These are phyloP conservation scores for Fusarium sp. DNA, from an alignment of 2,329 filamentous ascomycete species.

Conservation along the genomic window DNA sequence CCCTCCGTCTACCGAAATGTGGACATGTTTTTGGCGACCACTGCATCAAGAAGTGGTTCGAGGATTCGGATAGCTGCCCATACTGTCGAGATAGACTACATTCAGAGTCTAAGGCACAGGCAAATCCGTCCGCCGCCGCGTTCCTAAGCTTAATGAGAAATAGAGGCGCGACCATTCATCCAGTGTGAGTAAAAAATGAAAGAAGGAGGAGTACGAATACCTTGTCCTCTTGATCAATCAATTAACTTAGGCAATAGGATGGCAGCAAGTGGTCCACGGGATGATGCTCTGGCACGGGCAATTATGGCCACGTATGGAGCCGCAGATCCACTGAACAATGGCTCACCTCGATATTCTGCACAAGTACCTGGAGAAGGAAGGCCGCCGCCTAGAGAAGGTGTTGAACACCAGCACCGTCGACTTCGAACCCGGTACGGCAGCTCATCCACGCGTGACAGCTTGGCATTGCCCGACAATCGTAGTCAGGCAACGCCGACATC, in stretches of 20 bases:
- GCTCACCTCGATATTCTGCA: slow-evolving; percentile 19
- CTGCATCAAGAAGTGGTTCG: slow-evolving; percentile 73
- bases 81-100: slow-evolving; percentile 71
- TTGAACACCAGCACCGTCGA: slow-evolving; percentile 44
- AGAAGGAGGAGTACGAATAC: neutral
- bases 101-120: slow-evolving; percentile 53
- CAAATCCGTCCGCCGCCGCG: slow-evolving; percentile 32
- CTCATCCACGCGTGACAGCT: slow-evolving; percentile 7
- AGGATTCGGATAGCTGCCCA: slow-evolving; percentile 69
- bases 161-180: slow-evolving; percentile 33
- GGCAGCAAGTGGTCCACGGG: slow-evolving; percentile 4
- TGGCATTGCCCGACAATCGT: neutral
- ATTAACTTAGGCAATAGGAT: slow-evolving; percentile 26
- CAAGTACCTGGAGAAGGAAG: slow-evolving; percentile 35
- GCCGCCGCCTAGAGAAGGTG: slow-evolving; percentile 42
- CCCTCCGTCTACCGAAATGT: slow-evolving; percentile 68
- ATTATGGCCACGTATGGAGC: slow-evolving; percentile 21
- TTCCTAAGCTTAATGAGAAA: slow-evolving; percentile 47
- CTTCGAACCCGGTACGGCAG: slow-evolving; percentile 42
- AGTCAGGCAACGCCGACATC: neutral
- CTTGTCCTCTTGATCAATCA: neutral
- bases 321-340: slow-evolving; percentile 21
- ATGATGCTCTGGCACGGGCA: slow-evolving; percentile 35
- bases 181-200: slow-evolving; percentile 32
- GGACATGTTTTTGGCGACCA: slow-evolving; percentile 71